Evolutionary conservation across 345 rosid genomes (phyloP).

Genomic region (Murraya koenigii): DNA sequence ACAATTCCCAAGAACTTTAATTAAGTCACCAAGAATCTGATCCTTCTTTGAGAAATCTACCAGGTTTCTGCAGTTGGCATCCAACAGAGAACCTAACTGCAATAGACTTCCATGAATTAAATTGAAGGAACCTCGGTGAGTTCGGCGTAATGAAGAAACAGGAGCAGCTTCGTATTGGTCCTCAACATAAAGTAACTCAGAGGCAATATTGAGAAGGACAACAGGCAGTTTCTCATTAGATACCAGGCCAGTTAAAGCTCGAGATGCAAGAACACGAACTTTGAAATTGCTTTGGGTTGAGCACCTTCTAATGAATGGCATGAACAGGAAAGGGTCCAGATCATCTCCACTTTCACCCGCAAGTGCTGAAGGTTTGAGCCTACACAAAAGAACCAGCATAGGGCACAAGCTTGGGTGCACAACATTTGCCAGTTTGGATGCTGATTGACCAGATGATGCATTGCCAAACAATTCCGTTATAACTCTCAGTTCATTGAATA

Average conservation of each 20-base stretch:
- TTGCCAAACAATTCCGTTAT: constrained; percentile 66
- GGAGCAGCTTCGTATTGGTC: constrained; percentile 17
- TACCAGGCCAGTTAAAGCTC: constrained; percentile 86
- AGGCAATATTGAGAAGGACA: constrained; percentile 61
- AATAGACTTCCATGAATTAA: constrained; percentile 78
- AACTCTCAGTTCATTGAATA: constrained; percentile 65
- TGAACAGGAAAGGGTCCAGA: constrained; percentile 86
- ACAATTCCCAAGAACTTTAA: constrained; percentile 46
- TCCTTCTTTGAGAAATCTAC: constrained; percentile 72
- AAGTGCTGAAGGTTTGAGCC: constrained; percentile 92
- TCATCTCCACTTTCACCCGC: constrained; percentile 86
- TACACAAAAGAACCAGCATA: constrained; percentile 80
- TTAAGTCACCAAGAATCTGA: constrained; percentile 64
- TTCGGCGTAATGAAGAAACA: constrained; percentile 18
- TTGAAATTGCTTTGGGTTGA: constrained; percentile 84
- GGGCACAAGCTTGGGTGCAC: constrained; percentile 99
- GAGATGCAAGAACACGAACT: constrained; percentile 87
- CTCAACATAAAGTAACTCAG: constrained; percentile 48
- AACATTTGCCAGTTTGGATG: constrained; percentile 57
- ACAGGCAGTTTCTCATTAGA: constrained; percentile 82
- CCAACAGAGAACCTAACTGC: constrained; percentile 77
- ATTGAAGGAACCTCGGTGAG: constrained; percentile 46
- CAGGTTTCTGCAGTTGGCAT: constrained; percentile 78
- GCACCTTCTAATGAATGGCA: constrained; percentile 91
- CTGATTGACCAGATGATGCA: constrained; percentile 46